Evolutionary conservation across 1,139 yeast genomes (phyloP).

Genomic region (Kurtzmaniella quercitrusa): DNA sequence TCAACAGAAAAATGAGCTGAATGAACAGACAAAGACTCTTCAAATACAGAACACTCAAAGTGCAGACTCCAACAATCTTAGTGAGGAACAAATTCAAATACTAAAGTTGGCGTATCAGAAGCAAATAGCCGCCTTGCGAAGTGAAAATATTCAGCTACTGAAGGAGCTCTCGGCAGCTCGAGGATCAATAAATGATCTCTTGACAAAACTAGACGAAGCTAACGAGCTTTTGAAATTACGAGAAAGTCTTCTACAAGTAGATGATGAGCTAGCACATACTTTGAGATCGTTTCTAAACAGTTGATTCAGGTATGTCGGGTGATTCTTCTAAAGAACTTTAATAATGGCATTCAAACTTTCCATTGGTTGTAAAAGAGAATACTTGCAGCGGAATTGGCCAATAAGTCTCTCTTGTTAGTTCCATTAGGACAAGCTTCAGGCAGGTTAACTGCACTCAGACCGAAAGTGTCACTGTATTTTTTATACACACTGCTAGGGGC

Average conservation of each 20-base stretch:
- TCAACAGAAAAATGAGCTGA: no score
- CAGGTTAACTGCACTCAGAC: conserved; percentile 5
- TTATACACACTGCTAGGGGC: conserved; percentile 8
- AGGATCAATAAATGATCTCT: not conserved
- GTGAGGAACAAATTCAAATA: not conserved
- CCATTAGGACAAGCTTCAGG: conserved; percentile 8
- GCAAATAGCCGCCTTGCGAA: not conserved
- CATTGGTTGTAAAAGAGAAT: conserved; percentile 12
- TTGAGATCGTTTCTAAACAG: not conserved
- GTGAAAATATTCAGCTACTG: not conserved
- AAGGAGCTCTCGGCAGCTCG: not conserved
- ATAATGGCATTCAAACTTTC: no score
- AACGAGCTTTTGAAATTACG: not conserved
- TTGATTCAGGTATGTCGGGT: no score
- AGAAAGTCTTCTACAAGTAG: conserved; percentile 1
- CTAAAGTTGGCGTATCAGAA: not conserved
- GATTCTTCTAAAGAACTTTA: no score
- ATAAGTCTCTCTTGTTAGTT: conserved; percentile 10
- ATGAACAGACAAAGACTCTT: no score
- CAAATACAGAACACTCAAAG: not conserved
- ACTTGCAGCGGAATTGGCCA: conserved; percentile 14
- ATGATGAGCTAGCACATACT: not conserved
- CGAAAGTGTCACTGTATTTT: conserved; percentile 6
- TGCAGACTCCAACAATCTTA: not conserved
- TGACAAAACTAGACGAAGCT: not conserved